Evolutionary conservation across 169 alveolate genomes (phyloP).

Genomic region (Babesia caballi): DNA sequence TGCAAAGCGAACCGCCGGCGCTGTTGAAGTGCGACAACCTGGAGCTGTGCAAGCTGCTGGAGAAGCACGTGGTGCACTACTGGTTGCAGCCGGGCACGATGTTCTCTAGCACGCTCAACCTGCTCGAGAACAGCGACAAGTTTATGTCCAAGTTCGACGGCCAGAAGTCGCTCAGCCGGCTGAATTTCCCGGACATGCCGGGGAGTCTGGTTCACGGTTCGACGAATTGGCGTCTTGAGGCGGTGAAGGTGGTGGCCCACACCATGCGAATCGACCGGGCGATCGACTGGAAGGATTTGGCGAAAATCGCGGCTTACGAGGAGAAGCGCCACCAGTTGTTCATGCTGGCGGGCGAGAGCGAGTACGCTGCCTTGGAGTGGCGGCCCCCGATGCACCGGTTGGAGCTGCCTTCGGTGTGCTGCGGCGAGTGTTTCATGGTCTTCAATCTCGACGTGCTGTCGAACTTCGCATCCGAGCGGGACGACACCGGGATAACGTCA

Average conservation of each 20-base stretch:
- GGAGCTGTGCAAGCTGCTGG: slow-evolving; percentile 41
- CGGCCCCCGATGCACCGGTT: slow-evolving; percentile 60
- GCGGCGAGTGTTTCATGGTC: slow-evolving; percentile 70
- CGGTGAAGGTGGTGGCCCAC: slow-evolving; percentile 67
- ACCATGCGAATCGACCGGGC: slow-evolving; percentile 70
- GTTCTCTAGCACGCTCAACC: slow-evolving; percentile 54
- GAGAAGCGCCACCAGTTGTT: slow-evolving; percentile 71
- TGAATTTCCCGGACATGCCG: slow-evolving; percentile 71
- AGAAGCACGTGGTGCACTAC: slow-evolving; percentile 57
- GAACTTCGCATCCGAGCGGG: slow-evolving; percentile 56
- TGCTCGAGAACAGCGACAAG: slow-evolving; percentile 64
- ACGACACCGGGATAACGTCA: slow-evolving; percentile 41
- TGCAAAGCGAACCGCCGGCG: slow-evolving; percentile 43
- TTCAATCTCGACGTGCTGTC: slow-evolving; percentile 71
- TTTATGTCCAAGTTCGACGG: slow-evolving; percentile 60
- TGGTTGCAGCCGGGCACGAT: slow-evolving; percentile 76
- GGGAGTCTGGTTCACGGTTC: slow-evolving; percentile 59
- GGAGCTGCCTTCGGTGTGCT: slow-evolving; percentile 60
- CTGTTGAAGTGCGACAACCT: slow-evolving; percentile 23
- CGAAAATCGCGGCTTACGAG: slow-evolving; percentile 48
- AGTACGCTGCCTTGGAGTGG: slow-evolving; percentile 68
- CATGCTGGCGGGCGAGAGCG: slow-evolving; percentile 70
- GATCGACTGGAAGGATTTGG: slow-evolving; percentile 43
- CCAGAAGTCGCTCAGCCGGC: slow-evolving; percentile 53
- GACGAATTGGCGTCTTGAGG: slow-evolving; percentile 72